Base-by-base conservation (phyloP, 1,284 basidiomycete genomes). In the Ustilago crameri region DNA sequence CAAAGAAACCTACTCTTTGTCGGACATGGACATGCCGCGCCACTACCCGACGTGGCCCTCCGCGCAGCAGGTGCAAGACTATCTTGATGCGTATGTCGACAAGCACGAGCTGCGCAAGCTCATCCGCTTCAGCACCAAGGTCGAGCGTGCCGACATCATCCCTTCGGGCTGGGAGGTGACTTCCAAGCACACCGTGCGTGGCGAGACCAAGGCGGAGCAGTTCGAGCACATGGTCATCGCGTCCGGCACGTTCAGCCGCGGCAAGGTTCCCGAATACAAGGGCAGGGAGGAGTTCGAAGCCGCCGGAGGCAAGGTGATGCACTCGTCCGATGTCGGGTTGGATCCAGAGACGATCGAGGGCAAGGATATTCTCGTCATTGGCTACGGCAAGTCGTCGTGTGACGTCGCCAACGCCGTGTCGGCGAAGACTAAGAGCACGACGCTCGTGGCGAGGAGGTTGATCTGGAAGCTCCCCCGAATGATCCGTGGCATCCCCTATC, bases 331-430 rank as follows among this genome's bases (percentile, higher is more conserved):
- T 12, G 50, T 74, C 9, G 60, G 66, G 5, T 26, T 63, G 23
- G 53, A 64, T 18, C 20, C 51, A 1, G 48, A 64, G 8, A 64
- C 60, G 27, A 58, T 70, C 30, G 34, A 66, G 38, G 72, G 46
- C 23, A 75, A 79, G 47, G 27, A 76, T 27, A 57, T 78, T 0
- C n/a, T 79, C 18, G 68, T 79, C 4, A 51, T 79, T 23, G 77
- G 77, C 2, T 79, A 79, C 43, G 77, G 77, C 9, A 79, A 78
- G 54, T 72, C 67, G 17, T 72, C 76, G 3, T 78, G 76, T 57
- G 77, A 79, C 46, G 53, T 71, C 3, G 74, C 77, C 35, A 73
- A 78, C 43, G 76, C 77, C 17, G 63, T 74, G 1, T 71, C 71
- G 3, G 63, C 43, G 7, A 53, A 37, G 1, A 68, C 77, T 9